A percentile compares a stretch with the other conserved stretches of the same genome.
Evolutionary conservation across 306 rosid species (phyloP).

Genomic region (Castanopsis chinensis): DNA sequence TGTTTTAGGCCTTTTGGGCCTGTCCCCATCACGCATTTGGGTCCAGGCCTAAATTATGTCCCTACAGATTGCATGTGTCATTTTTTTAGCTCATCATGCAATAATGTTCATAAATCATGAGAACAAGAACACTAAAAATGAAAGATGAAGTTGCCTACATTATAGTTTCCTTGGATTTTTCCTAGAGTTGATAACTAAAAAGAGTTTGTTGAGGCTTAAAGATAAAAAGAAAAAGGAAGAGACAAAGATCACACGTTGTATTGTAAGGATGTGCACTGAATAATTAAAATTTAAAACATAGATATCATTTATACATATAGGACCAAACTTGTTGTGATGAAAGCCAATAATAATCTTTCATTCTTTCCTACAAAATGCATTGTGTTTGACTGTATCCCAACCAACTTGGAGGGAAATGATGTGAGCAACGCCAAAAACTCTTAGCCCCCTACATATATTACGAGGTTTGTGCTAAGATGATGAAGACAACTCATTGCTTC

Average conservation of each 20-base stretch:
- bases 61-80: no score
- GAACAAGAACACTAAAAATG: neutral
- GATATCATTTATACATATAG: neutral
- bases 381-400: neutral
- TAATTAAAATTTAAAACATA: no score
- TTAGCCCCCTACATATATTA: neutral
- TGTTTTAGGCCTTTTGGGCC: no score
- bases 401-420: slow-evolving; percentile 10
- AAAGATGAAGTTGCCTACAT: neutral
- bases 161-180: neutral
- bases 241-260: neutral
- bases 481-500: neutral
- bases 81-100: neutral
- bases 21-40: no score
- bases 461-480: neutral
- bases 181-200: neutral
- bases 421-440: neutral
- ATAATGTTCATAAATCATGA: neutral
- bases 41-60: no score
- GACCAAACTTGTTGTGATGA: neutral
- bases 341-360: neutral
- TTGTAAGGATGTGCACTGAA: no score
- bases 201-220: neutral
- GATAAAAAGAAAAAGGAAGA: neutral
- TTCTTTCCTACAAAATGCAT: neutral